A percentile compares a stretch with the other conserved stretches of the same genome.
phyloP scores from a whole-genome alignment of 2,329 filamentous ascomycete genomes.

The Trichoderma simmonsii region DNA sequence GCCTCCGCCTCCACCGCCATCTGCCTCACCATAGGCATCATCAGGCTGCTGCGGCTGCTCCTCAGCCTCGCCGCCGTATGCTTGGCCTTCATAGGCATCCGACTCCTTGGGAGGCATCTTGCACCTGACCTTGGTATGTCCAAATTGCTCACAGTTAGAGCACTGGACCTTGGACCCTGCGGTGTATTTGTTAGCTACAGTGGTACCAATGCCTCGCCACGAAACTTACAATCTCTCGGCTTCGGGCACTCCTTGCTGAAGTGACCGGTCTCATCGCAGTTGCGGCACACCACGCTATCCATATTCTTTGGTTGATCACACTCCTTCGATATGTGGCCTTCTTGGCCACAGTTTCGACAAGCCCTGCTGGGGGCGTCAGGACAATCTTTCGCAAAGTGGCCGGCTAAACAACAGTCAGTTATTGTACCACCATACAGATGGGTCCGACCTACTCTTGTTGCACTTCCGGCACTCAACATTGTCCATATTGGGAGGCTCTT shows the following conservation, averaged over 20 bases:
- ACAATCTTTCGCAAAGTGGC: conserved; percentile 63
- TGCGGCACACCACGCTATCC: conserved; percentile 53
- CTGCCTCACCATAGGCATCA: background rate
- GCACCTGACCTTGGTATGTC: conserved; percentile 40
- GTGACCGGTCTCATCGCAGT: conserved; percentile 60
- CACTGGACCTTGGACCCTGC: conserved; percentile 41
- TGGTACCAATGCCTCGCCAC: background rate
- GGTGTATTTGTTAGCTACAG: conserved; percentile 22
- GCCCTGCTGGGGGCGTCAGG: conserved; percentile 55
- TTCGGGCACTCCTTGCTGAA: conserved; percentile 60
- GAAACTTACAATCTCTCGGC: conserved; percentile 42
- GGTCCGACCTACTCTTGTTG: conserved; percentile 50
- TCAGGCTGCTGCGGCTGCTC: background rate
- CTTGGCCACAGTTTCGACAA: conserved; percentile 62
- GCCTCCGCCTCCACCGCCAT: background rate
- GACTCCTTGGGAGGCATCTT: conserved; percentile 28
- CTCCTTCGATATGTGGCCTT: conserved; percentile 55
- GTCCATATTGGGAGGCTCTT: conserved; percentile 59
- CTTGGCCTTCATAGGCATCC: background rate
- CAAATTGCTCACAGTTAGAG: conserved; percentile 37
- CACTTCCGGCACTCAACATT: conserved; percentile 66
- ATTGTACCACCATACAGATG: background rate
- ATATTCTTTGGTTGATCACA: conserved; percentile 47
- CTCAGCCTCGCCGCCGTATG: background rate
- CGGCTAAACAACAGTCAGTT: conserved; percentile 38